Conservation (phyloP, 495 filamentous ascomycete genomes). For the Cercophora scortea region DNA sequence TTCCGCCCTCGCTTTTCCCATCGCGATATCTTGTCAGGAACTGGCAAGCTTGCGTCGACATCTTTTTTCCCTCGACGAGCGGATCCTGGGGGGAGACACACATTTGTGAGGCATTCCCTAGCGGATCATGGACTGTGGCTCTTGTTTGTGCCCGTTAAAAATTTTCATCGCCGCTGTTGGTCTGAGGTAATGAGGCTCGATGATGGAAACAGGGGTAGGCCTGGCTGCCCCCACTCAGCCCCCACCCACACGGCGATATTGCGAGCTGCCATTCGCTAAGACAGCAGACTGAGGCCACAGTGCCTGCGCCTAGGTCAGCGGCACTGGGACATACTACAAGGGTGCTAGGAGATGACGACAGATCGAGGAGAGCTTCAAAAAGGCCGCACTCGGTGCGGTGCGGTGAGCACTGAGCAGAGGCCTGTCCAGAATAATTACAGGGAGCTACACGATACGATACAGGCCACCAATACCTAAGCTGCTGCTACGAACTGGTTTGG, state of each 20-base stretch:
- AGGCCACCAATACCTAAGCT: too few species aligned
- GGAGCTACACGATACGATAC: too few species aligned
- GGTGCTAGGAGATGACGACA: background rate
- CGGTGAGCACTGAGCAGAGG: too few species aligned
- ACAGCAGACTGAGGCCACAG: background rate
- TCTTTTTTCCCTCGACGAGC: too few species aligned
- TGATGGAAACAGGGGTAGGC: slow-evolving; percentile 1
- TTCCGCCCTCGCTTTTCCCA: background rate
- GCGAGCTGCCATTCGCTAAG: slow-evolving; percentile 8
- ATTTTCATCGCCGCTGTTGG: slow-evolving; percentile 20
- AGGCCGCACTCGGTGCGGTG: too few species aligned
- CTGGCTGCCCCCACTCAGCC: slow-evolving; percentile 7
- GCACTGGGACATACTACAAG: background rate
- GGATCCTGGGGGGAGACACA: too few species aligned
- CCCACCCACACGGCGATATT: slow-evolving; percentile 18
- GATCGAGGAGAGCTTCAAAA: background rate
- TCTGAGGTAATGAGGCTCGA: slow-evolving; percentile 27
- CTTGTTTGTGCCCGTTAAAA: slow-evolving; percentile 16
- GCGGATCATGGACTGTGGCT: background rate
- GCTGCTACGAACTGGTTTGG: too few species aligned
- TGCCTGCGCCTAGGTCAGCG: background rate
- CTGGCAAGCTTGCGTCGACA: too few species aligned
- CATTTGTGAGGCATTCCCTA: too few species aligned
- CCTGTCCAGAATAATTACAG: too few species aligned
- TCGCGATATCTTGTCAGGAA: too few species aligned